Base-by-base conservation (phyloP, 2,329 filamentous ascomycete species). In the Thelonectria blattea region DNA sequence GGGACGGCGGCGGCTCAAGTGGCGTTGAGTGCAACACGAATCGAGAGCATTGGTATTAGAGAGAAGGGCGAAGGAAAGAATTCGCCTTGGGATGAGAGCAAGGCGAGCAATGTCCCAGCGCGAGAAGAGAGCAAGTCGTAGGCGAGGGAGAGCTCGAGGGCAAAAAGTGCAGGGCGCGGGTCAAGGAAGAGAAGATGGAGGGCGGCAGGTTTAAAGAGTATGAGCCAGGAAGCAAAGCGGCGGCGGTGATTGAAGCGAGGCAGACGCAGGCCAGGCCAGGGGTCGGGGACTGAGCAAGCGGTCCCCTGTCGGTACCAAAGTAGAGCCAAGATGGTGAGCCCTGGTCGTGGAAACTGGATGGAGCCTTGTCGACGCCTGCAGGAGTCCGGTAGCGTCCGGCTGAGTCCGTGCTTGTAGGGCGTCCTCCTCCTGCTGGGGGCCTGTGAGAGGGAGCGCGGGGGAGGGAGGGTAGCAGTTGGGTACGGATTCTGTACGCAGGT, bases 121-220 rank as follows among this genome's bases (percentile, higher is more conserved):
- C 42, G 58, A 54, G 56, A 63, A 42, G 64, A 62, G 20, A 65
- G 63, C 64, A 58, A 64, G 65, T 64, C 63, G 56, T 54, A 55
- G 61, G 52, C 46, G 49, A 60, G 50, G 49, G 48, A 51, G 52
- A 62, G 65, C 52, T 58, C 61, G 58, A 53, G 50, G 62, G 55
- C 60, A 45, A 49, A 68, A 54, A 49, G 56, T 53, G 52, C 57
- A 52, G 41, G 49, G 24, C 24, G 57, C 53, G 61, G 54, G 59
- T 42, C 57, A 60, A 64, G 51, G 60, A 47, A 63, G 46, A 56
- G 61, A 65, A 62, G 65, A 66, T 68, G 72, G 73, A 70, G 72
- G 71, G 69, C 67, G 68, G 67, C 66, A 67, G 70, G 69, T 71
- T 72, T 71, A 73, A 72, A 73, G 74, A 69, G 67, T 51, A 51